A percentile compares a stretch with the other conserved stretches of the same genome.
These are phyloP conservation scores for Cryptococcus wingfieldii DNA, from an alignment of 1,284 basidiomycete genomes.

Conservation along the genomic window DNA sequence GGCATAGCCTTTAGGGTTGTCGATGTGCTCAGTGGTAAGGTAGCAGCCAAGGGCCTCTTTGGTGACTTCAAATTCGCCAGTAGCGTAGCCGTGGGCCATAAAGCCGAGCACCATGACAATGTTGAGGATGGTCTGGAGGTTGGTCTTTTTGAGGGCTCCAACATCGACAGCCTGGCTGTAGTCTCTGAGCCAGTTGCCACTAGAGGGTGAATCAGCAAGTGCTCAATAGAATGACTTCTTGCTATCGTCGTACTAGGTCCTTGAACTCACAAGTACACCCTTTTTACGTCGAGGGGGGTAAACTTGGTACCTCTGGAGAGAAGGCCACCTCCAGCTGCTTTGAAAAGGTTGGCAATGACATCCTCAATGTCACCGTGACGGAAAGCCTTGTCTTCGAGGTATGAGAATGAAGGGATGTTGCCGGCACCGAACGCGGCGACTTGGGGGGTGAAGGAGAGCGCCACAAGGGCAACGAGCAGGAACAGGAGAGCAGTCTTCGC, in stretches of 20 bases:
- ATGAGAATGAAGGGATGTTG: conserved; percentile 48
- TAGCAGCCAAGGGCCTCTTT: conserved; percentile 80
- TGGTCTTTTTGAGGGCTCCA: conserved; percentile 65
- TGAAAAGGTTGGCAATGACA: conserved; percentile 52
- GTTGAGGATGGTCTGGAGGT: conserved; percentile 75
- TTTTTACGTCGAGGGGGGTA: conserved; percentile 46
- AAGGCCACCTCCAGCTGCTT: conserved; percentile 60
- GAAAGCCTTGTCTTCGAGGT: conserved; percentile 62
- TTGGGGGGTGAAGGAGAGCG: conserved; percentile 41
- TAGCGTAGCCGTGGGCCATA: conserved; percentile 73
- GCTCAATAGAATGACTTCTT: background rate
- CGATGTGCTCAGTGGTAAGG: conserved; percentile 83
- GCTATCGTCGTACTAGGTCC: too few species aligned
- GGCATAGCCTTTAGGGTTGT: conserved; percentile 74
- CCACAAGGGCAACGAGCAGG: conserved; percentile 34
- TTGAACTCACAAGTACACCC: conserved; percentile 33
- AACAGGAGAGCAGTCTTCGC: conserved; percentile 30
- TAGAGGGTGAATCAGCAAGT: conserved; percentile 50
- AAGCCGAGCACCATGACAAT: conserved; percentile 86
- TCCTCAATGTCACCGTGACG: conserved; percentile 77
- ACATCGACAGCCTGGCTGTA: conserved; percentile 78
- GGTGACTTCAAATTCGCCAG: conserved; percentile 75
- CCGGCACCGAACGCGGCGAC: conserved; percentile 46
- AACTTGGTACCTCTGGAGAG: conserved; percentile 70
- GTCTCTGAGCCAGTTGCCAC: conserved; percentile 62